Evolutionary conservation across 139 green algal species (phyloP).

Genomic region (Pedinophyceae sp.): DNA sequence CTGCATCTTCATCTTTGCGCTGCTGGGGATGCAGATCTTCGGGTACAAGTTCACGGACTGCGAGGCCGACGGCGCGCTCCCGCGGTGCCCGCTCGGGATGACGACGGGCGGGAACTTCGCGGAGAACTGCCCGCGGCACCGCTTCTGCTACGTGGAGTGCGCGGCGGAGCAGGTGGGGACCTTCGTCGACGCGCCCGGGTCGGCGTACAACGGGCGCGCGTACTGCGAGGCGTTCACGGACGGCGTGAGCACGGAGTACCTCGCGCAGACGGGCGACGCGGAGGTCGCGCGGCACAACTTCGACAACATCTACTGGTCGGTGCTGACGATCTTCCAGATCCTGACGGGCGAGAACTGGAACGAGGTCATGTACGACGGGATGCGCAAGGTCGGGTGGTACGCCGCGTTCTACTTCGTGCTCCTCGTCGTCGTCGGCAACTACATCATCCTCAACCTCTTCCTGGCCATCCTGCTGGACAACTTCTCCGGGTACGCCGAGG

Average conservation of each 20-base stretch:
- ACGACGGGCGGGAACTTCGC: not conserved
- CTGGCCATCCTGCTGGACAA: slow-evolving; percentile 56
- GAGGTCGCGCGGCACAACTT: slow-evolving; percentile 29
- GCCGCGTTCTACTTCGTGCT: slow-evolving; percentile 33
- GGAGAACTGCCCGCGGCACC: slow-evolving; percentile 23
- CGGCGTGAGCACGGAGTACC: not conserved
- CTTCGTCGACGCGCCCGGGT: slow-evolving; percentile 18
- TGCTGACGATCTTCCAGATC: slow-evolving; percentile 45
- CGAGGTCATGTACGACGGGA: slow-evolving; percentile 13
- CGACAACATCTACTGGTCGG: slow-evolving; percentile 34
- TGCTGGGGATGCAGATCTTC: slow-evolving; percentile 61
- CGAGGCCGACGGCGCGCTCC: slow-evolving; percentile 10
- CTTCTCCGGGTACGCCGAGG: slow-evolving; percentile 10
- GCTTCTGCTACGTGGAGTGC: slow-evolving; percentile 36
- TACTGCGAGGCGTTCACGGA: slow-evolving; percentile 27
- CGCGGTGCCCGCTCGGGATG: slow-evolving; percentile 26
- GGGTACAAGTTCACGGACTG: slow-evolving; percentile 22
- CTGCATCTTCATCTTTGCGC: slow-evolving; percentile 47
- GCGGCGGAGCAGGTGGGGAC: slow-evolving; percentile 5
- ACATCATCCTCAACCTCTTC: slow-evolving; percentile 65
- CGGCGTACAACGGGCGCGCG: slow-evolving; percentile 20
- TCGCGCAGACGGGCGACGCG: slow-evolving; percentile 20
- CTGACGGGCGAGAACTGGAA: slow-evolving; percentile 27
- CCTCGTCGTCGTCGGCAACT: slow-evolving; percentile 42
- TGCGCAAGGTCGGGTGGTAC: slow-evolving; percentile 9